A percentile compares a stretch with the other conserved stretches of the same genome.
These are phyloP conservation scores for Microthyrium microscopicum DNA, from an alignment of 2,329 filamentous ascomycete genomes.

Conservation along the genomic window DNA sequence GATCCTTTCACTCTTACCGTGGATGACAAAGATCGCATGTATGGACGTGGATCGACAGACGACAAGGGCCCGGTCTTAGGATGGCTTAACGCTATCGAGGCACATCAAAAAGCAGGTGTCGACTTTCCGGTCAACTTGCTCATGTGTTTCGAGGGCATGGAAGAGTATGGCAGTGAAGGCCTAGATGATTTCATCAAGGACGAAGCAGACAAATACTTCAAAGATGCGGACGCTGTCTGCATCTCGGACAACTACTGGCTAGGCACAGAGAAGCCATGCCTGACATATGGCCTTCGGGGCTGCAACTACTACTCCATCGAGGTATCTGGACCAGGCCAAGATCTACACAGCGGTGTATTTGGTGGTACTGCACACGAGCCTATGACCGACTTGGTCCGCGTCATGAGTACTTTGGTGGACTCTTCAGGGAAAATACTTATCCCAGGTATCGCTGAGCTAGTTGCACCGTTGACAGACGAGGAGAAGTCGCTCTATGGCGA, in stretches of 20 bases:
- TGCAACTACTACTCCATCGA: constrained; percentile 96
- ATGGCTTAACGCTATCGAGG: constrained; percentile 96
- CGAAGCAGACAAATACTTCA: constrained; percentile 89
- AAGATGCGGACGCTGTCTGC: constrained; percentile 87
- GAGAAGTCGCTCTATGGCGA: constrained; percentile 75
- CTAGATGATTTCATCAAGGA: constrained; percentile 85
- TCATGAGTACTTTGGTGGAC: constrained; percentile 75
- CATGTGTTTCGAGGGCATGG: constrained; percentile 99
- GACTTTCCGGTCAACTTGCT: constrained; percentile 95
- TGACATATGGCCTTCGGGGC: constrained; percentile 91
- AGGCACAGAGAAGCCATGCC: constrained; percentile 91
- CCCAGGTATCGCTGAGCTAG: constrained; percentile 83
- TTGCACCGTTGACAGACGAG: constrained; percentile 71
- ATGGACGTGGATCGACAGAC: constrained; percentile 84
- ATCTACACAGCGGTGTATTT: constrained; percentile 93
- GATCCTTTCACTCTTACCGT: constrained; percentile 82
- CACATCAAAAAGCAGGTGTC: constrained; percentile 84
- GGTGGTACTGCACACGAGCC: constrained; percentile 93
- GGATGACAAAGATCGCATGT: constrained; percentile 88
- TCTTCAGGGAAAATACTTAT: constrained; percentile 85
- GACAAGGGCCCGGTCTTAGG: constrained; percentile 96
- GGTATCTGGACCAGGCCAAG: constrained; percentile 77
- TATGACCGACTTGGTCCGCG: constrained; percentile 83
- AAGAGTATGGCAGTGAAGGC: constrained; percentile 94
- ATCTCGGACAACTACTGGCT: constrained; percentile 99